These are phyloP conservation scores for Colletotrichum costaricense DNA, from an alignment of 2,329 filamentous ascomycete genomes.

Conservation along the genomic window DNA sequence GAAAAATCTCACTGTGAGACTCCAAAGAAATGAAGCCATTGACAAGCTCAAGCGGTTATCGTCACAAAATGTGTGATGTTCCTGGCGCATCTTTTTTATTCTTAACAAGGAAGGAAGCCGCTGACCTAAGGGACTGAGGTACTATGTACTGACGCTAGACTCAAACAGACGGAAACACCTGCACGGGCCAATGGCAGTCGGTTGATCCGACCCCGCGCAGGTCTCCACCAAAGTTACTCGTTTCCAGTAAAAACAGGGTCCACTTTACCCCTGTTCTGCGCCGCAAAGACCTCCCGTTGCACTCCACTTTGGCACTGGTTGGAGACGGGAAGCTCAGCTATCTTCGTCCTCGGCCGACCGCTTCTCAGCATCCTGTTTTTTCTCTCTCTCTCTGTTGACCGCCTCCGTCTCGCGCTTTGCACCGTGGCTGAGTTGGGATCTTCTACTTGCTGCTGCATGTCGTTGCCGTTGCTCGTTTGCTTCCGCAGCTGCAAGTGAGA, in stretches of 20 bases:
- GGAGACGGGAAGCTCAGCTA: neutral
- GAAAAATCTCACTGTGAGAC: neutral
- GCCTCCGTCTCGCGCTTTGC: neutral
- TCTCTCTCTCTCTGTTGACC: neutral
- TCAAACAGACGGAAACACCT: neutral
- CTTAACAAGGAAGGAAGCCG: neutral
- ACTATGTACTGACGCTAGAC: slow-evolving; percentile 9
- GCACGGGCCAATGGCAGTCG: slow-evolving; percentile 14
- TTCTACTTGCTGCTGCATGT: too few relatives aligned
- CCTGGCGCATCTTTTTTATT: slow-evolving; percentile 7
- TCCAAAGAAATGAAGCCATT: neutral
- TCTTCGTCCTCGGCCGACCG: slow-evolving; percentile 27
- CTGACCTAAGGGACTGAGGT: too few relatives aligned
- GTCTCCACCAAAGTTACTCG: neutral
- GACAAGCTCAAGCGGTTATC: neutral
- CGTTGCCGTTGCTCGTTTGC: neutral
- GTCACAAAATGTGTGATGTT: neutral
- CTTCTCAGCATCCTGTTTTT: slow-evolving; percentile 24
- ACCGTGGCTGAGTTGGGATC: neutral
- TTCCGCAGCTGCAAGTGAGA: slow-evolving; percentile 5
- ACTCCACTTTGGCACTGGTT: too few relatives aligned
- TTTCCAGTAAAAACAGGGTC: slow-evolving; percentile 23
- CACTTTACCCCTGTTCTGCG: slow-evolving; percentile 26
- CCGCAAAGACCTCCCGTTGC: neutral
- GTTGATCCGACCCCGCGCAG: slow-evolving; percentile 19